Evolutionary conservation across 2,329 filamentous ascomycete genomes (phyloP).

Genomic region (Calonectria naviculata): DNA sequence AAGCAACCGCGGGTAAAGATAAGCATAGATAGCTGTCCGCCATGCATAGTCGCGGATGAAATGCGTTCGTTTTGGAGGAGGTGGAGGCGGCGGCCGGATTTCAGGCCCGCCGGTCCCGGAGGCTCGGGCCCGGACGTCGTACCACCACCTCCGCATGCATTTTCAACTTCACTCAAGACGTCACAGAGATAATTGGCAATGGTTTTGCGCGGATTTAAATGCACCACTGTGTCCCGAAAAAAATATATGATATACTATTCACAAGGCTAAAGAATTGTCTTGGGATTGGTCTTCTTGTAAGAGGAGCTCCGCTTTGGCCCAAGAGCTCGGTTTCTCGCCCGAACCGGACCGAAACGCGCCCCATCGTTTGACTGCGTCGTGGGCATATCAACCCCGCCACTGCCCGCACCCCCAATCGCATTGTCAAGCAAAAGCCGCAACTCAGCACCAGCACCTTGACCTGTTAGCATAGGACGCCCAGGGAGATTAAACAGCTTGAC

Average conservation of each 20-base stretch:
- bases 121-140: slow-evolving; percentile 18
- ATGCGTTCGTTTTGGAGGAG: neutral
- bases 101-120: slow-evolving; percentile 36
- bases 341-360: slow-evolving; percentile 18
- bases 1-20: neutral
- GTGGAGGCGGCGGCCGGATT: slow-evolving; percentile 27
- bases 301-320: slow-evolving; percentile 8
- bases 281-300: neutral
- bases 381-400: slow-evolving; percentile 15
- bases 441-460: neutral
- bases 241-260: neutral
- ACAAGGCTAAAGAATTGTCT: neutral
- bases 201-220: neutral
- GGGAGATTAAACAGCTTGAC: neutral
- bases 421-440: slow-evolving; percentile 6
- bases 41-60: slow-evolving; percentile 9
- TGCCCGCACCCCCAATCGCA: slow-evolving; percentile 1
- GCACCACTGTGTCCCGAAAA: neutral
- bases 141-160: slow-evolving; percentile 18
- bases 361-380: neutral
- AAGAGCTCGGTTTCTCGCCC: slow-evolving; percentile 15
- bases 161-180: neutral
- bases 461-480: neutral
- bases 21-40: slow-evolving; percentile 9
- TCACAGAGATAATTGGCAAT: neutral